Evolutionary conservation across 2,329 filamentous ascomycete genomes (phyloP).

Genomic region (Cyphellophora europaea): DNA sequence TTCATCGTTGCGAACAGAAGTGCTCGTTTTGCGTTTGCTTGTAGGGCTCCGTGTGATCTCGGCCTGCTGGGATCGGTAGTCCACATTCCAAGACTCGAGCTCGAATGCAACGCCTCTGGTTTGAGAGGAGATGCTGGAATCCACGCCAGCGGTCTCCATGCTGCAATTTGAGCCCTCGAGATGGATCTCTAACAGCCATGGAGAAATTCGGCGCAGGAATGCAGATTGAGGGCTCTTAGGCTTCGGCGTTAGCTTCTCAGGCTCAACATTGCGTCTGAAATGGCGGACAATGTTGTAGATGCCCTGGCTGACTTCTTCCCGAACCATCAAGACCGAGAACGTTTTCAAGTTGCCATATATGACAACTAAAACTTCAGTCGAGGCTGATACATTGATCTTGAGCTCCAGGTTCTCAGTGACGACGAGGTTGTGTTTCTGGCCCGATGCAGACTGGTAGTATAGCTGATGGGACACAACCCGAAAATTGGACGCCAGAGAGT

Average conservation of each 20-base stretch:
- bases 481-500: constrained; percentile 73
- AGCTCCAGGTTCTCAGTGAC: constrained; percentile 82
- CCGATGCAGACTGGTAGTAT: constrained; percentile 85
- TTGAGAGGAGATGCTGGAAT: constrained; percentile 71
- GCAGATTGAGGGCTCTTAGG: constrained; percentile 35
- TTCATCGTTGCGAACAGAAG: constrained; percentile 58
- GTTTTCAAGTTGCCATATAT: constrained; percentile 73
- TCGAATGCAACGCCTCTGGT: constrained; percentile 78
- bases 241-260: constrained; percentile 32
- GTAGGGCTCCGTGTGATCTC: constrained; percentile 51
- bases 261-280: constrained; percentile 50
- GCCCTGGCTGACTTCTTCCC: constrained; percentile 86
- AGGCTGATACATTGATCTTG: constrained; percentile 73
- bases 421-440: constrained; percentile 75
- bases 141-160: constrained; percentile 80
- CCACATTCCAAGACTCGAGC: constrained; percentile 75
- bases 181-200: constrained; percentile 76
- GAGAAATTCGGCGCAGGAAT: constrained; percentile 67
- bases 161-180: constrained; percentile 84
- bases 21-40: constrained; percentile 64
- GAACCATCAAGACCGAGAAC: constrained; percentile 79
- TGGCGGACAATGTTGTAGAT: constrained; percentile 85
- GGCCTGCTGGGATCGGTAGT: constrained; percentile 75
- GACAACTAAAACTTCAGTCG: constrained; percentile 75
- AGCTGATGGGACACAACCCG: constrained; percentile 77